Evolutionary conservation across 768 basidiomycete species (phyloP), one percentile per base, ranked within the genome.

Genomic region (Termitomyces sp.): DNA sequence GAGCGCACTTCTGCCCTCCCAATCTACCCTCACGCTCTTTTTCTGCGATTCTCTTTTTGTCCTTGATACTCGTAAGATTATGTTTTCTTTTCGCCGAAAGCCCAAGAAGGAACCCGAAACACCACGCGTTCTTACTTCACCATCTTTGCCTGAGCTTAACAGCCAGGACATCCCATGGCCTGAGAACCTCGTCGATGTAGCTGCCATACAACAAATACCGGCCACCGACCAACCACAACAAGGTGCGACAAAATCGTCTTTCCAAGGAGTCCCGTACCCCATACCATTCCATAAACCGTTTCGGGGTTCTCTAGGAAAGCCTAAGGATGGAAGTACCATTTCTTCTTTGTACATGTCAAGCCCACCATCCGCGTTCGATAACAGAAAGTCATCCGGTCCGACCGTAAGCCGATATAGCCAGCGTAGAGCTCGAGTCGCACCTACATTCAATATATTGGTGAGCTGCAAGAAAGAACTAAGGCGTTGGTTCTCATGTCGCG

Each of bases 381-480:
- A 75, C 53, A 77, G 77, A 73, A 81, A 79, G 68, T 72, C 72
- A 6, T 72, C 68, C 43, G 72, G 75, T 27, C 60, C 76, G 41
- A 66, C 73, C 3, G 62, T 72, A 54, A 74, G 75, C 57, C 81
- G 83, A 62, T 77, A 82, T 55, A 81, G 80, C 62, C 87, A 89
- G 67, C 81, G 86, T 65, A 81, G 87, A 63, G 75, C 77, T 61
- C 81, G 86, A 56, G 71, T 81, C 16, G 80, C 89, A 14, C 88
- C 90, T 6, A 89, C 89, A 3, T 92, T 94, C 75, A 94, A 94
- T 67, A 73, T 94, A 52, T 92, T 93, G 90, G 90, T 90, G 46
- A 63, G 76, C 64, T 19, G 8, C 49, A 19, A 45, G 21, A 19
- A 31, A 23, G 21, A 12, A 44, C 37, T 27, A 17, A 3, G 17